These are phyloP conservation scores for Ascochyta rabiei DNA, from an alignment of 2,329 filamentous ascomycete genomes.

Conservation along the genomic window DNA sequence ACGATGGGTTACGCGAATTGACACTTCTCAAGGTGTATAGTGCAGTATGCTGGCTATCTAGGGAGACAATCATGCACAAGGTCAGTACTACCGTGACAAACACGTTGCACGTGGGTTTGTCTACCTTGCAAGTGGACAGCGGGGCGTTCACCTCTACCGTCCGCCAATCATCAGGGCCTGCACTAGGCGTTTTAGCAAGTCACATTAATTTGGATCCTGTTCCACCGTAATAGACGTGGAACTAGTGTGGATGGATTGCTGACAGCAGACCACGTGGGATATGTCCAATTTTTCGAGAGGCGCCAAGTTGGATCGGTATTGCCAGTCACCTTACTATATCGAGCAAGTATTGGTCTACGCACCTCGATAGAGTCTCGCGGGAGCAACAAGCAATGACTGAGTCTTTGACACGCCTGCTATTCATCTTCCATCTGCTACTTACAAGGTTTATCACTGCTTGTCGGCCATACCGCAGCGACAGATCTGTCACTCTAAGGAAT, in stretches of 20 bases:
- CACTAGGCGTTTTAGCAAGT: not conserved
- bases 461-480: not conserved
- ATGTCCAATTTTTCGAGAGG: not conserved
- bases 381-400: too few species aligned
- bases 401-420: not conserved
- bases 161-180: not conserved
- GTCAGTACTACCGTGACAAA: not conserved
- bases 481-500: not conserved
- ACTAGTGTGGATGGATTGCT: not conserved
- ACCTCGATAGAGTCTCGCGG: not conserved
- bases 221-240: not conserved
- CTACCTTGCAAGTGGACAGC: not conserved
- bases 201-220: not conserved
- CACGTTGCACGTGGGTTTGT: not conserved
- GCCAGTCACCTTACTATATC: too few species aligned
- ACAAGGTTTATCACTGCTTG: not conserved
- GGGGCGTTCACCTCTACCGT: not conserved
- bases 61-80: not conserved
- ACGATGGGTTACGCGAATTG: not conserved
- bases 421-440: not conserved
- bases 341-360: not conserved
- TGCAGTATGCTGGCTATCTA: not conserved
- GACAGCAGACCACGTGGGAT: slow-evolving; percentile 1
- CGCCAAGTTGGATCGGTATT: not conserved
- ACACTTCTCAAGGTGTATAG: not conserved